Evolutionary conservation across 306 rosid genomes (phyloP), one percentile per base, ranked within the genome.

Genomic region (Gastrolobium bilobum): DNA sequence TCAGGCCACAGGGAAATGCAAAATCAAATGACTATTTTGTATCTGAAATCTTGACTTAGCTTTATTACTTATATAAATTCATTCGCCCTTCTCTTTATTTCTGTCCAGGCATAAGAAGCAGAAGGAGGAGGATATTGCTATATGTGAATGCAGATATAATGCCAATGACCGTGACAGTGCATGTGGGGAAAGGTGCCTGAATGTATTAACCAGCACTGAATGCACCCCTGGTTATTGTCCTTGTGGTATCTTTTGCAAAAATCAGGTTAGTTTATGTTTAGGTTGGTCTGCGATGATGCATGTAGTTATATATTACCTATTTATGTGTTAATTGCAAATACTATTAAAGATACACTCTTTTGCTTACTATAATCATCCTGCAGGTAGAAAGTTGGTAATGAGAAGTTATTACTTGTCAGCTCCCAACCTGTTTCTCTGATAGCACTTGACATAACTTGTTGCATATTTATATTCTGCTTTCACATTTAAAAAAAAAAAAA

Each of bases 131-230:
- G 99, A 94, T 76, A 85, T 92, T 79, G 90, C 88, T 67, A 71
- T 91, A 59, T 94, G 99, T 50, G 97, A 88, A 74, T 94, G 99
- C 89, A 86, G 81, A 82, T 79, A 84, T 62, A 65, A 86, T 63
- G 75, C 40, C 6, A 63, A 67, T 42, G 85, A 87, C 57, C 89
- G 86, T 68, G 93, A 88, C 26, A 86, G 94, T 83, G 89, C 95
- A 62, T 94, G 99, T 74, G 97, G 92, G n/a, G 97, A 94, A 20
- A 68, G 90, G 40, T 94, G 99, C 86, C 85, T 91, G 88, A 94
- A 94, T 83, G 91, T 94, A 44, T 76, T 89, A 44, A 94, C 97
- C 77, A 92, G 90, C 90, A 89, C 95, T 2, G 99, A 94, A 85
- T 94, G 99, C 90, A 87, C 99, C 63, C 95, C 92, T 68, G 93